A percentile compares a stretch with the other conserved stretches of the same genome.
Evolutionary conservation across 2,329 filamentous ascomycete species (phyloP).

Genomic region (Epichloe baconii): DNA sequence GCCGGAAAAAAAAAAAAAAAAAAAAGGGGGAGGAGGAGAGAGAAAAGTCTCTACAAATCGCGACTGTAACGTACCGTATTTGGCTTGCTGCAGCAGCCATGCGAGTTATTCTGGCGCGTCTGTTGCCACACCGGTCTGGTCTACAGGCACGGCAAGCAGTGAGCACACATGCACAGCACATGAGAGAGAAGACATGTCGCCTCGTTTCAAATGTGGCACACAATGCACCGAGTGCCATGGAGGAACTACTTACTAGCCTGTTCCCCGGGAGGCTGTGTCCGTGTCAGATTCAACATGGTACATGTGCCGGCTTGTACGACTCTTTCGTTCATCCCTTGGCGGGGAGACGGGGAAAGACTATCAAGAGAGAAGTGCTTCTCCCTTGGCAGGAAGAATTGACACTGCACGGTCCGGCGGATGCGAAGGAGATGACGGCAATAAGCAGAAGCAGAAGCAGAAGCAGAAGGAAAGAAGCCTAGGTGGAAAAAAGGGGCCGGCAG

Average conservation of each 20-base stretch:
- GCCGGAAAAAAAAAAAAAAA: no score
- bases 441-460: neutral
- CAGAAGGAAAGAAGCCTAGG: neutral
- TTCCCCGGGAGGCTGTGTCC: neutral
- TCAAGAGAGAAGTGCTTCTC: neutral
- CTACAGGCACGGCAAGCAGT: neutral
- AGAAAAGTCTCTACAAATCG: neutral
- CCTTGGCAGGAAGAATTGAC: neutral
- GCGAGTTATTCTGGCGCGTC: neutral
- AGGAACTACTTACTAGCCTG: neutral
- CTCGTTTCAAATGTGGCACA: neutral
- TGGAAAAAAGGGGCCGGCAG: neutral
- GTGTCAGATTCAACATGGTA: neutral
- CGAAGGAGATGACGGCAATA: neutral
- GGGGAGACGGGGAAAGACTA: neutral
- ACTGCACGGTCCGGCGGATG: neutral
- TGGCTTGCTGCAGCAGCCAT: conserved; percentile 3
- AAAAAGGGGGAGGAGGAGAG: no score
- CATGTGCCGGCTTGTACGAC: neutral
- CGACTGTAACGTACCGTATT: neutral
- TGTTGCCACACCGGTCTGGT: conserved; percentile 7
- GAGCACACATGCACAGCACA: neutral
- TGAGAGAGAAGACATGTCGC: neutral
- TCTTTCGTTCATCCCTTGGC: neutral
- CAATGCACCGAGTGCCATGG: neutral